Evolutionary conservation across 179 eudicot species (phyloP).

Genomic region (Camellia oleifera): DNA sequence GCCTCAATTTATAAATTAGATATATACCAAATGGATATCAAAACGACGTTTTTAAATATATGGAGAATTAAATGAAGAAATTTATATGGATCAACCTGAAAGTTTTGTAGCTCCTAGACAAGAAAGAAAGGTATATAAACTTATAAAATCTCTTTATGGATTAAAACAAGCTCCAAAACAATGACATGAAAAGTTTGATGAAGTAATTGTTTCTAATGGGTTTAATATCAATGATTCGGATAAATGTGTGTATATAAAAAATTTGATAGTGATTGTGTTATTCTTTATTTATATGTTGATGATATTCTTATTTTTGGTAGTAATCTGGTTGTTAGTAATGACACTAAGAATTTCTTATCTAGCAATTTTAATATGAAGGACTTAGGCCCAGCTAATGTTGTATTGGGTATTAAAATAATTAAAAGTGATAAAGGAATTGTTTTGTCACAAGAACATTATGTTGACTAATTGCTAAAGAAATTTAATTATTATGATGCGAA

Average conservation of each 20-base stretch:
- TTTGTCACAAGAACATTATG: conserved; percentile 3
- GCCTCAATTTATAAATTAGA: no score
- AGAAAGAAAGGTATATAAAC: neutral
- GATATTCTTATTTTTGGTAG: neutral
- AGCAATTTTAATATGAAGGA: neutral
- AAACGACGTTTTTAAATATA: neutral
- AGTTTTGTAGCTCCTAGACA: neutral
- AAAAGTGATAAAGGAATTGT: neutral
- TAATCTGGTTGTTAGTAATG: neutral
- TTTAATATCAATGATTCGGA: neutral
- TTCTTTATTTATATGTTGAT: neutral
- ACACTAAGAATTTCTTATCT: neutral
- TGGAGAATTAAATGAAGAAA: neutral
- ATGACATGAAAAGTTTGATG: neutral
- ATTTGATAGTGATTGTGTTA: neutral
- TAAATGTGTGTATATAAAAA: neutral
- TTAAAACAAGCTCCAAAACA: conserved; percentile 5
- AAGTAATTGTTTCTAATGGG: neutral
- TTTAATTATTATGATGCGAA: neutral
- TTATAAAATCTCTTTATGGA: neutral
- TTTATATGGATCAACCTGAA: neutral
- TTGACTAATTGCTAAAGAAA: neutral
- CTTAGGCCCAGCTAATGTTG: neutral
- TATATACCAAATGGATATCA: no score
- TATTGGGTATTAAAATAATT: neutral